A percentile compares a stretch with the other conserved stretches of the same genome.
Conservation (phyloP, 2,329 filamentous ascomycete genomes). For the Colletotrichum lentis region DNA sequence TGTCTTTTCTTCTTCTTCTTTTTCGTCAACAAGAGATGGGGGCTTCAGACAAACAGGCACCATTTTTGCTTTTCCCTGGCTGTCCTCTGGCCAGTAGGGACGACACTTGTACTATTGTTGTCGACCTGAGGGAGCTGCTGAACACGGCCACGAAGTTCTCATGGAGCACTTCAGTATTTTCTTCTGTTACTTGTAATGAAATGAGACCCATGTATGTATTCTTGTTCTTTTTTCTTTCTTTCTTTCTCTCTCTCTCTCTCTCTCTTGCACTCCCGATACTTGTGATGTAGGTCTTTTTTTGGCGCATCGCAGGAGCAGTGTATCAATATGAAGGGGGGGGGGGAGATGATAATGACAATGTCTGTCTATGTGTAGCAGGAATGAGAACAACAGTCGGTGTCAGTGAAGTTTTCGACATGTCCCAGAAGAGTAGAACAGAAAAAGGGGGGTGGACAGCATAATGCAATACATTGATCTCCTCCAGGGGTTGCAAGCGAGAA, state of each 20-base stretch:
- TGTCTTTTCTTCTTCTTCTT: background rate
- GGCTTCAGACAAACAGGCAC: background rate
- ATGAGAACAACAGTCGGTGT: background rate
- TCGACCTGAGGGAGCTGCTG: background rate
- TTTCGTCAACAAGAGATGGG: background rate
- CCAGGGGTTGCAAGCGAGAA: background rate
- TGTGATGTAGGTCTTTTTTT: constrained; percentile 4
- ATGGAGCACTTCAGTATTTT: background rate
- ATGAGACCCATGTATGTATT: constrained; percentile 34
- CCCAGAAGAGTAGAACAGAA: too few relatives aligned
- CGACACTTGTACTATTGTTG: background rate
- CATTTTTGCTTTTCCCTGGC: background rate
- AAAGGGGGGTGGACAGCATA: background rate
- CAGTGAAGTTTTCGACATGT: background rate
- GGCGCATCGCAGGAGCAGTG: constrained; percentile 15
- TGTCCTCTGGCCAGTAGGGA: background rate
- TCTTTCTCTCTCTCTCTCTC: constrained; percentile 14
- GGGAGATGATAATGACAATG: background rate
- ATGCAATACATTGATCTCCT: background rate
- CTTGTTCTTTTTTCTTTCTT: constrained; percentile 5
- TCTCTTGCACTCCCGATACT: background rate
- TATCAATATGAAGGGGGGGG: constrained; percentile 23
- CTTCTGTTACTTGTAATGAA: constrained; percentile 17
- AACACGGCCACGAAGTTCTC: background rate
- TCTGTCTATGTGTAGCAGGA: background rate